Evolutionary conservation across 495 filamentous ascomycete genomes (phyloP).

Genomic region (Amphirosellinia nigrospora): DNA sequence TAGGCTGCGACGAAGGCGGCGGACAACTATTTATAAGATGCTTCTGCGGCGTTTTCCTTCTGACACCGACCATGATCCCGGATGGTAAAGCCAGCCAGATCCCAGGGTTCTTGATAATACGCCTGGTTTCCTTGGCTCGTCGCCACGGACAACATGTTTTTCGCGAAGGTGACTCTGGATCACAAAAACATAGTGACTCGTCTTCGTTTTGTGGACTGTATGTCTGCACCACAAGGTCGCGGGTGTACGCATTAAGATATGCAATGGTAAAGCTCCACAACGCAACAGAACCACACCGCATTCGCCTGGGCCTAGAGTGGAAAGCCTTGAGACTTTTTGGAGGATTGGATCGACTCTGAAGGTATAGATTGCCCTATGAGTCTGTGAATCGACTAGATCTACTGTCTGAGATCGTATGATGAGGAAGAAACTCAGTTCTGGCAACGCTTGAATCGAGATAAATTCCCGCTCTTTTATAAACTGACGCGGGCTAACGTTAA

Average conservation of each 20-base stretch:
- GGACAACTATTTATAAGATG: constrained; percentile 14
- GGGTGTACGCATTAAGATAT: constrained; percentile 59
- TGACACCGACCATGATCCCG: constrained; percentile 57
- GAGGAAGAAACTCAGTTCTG: constrained; percentile 55
- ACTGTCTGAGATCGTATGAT: constrained; percentile 54
- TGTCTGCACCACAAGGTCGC: constrained; percentile 61
- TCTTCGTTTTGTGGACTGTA: constrained; percentile 56
- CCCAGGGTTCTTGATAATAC: constrained; percentile 54
- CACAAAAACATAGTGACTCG: constrained; percentile 49
- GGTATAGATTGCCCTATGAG: constrained; percentile 57
- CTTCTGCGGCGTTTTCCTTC: constrained; percentile 32
- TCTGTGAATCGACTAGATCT: constrained; percentile 60
- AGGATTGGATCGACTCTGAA: constrained; percentile 62
- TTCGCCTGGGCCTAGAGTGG: constrained; percentile 51
- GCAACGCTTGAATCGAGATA: constrained; percentile 39
- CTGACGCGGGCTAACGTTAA: constrained; percentile 28
- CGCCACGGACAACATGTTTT: constrained; percentile 49
- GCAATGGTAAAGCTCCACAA: constrained; percentile 59
- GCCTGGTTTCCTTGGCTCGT: constrained; percentile 44
- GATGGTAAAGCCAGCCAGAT: constrained; percentile 53
- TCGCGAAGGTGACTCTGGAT: constrained; percentile 39
- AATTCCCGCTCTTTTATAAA: constrained; percentile 33
- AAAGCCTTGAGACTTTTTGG: constrained; percentile 58
- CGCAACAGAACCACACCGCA: constrained; percentile 54
- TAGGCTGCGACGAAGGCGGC: constrained; percentile 2